phyloP scores from a whole-genome alignment of 345 rosid genomes.

The Streptanthus diversifolius region DNA sequence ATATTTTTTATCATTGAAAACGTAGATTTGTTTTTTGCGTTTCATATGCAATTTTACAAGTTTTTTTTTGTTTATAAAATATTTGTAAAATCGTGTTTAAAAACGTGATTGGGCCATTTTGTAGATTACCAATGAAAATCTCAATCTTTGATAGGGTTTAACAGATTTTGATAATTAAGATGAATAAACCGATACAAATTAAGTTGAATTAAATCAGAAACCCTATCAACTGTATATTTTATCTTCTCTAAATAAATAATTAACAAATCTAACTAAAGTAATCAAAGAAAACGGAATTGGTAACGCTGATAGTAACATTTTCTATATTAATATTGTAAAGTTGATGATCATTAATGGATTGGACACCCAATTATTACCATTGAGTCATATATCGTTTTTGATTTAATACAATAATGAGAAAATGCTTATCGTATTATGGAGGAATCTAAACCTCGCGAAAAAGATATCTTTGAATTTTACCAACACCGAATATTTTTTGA shows the following conservation, averaged over 20 bases:
- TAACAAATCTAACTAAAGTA: neutral
- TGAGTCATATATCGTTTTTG: neutral
- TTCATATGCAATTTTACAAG: too few species aligned
- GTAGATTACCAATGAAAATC: too few species aligned
- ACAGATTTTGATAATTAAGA: neutral
- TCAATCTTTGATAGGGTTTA: conserved; percentile 3
- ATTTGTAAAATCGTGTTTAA: too few species aligned
- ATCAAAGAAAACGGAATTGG: conserved; percentile 3
- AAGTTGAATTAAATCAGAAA: conserved; percentile 4
- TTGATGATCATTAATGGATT: neutral
- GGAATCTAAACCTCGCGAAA: neutral
- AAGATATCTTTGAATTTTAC: neutral
- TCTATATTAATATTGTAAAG: conserved; percentile 14
- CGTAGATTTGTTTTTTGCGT: too few species aligned
- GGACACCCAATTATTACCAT: neutral
- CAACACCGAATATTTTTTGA: neutral
- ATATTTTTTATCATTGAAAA: too few species aligned
- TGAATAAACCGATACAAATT: conserved; percentile 13
- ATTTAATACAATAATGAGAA: neutral
- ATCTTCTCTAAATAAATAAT: neutral
- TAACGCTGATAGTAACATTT: conserved; percentile 14
- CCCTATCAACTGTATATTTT: neutral
- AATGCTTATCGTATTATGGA: neutral
- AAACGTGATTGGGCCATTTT: too few species aligned
- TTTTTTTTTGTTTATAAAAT: too few species aligned